phyloP scores from a whole-genome alignment of 345 rosid species.

The Barbarea vulgaris region DNA sequence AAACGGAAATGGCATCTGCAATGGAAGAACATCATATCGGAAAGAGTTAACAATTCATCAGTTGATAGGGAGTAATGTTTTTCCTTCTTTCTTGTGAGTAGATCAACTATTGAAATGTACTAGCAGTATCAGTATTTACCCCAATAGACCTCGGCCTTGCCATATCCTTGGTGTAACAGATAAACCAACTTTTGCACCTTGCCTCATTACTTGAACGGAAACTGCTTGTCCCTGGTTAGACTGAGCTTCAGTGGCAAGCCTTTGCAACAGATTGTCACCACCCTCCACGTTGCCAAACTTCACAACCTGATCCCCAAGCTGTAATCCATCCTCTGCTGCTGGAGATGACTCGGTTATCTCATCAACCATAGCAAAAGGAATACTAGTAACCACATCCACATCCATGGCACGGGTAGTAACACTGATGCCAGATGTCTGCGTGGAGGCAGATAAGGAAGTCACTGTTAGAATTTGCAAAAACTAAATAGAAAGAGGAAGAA shows the following conservation, averaged over 20 bases:
- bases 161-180: constrained; percentile 80
- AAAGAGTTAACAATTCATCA: constrained; percentile 19
- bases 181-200: constrained; percentile 61
- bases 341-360: constrained; percentile 92
- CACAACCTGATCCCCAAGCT: constrained; percentile 91
- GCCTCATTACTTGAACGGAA: constrained; percentile 61
- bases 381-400: constrained; percentile 51
- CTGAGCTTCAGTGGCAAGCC: constrained; percentile 76
- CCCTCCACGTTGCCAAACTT: constrained; percentile 80
- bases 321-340: constrained; percentile 93
- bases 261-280: constrained; percentile 66
- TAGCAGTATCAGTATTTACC: constrained; percentile 52
- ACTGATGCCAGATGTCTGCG: constrained; percentile 28
- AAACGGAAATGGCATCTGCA: constrained; percentile 72
- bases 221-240: constrained; percentile 59
- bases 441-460: constrained; percentile 43
- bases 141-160: constrained; percentile 90
- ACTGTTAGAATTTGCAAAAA: too few relatives aligned
- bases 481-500: too few relatives aligned
- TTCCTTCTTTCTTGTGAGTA: neutral
- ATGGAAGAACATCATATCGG: constrained; percentile 10
- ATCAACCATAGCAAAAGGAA: constrained; percentile 85
- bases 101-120: constrained; percentile 5
- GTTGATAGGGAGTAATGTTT: neutral
- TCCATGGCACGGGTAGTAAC: constrained; percentile 52